Evolutionary conservation across 345 rosid species (phyloP).

Genomic region (Eutrema heterophyllum): DNA sequence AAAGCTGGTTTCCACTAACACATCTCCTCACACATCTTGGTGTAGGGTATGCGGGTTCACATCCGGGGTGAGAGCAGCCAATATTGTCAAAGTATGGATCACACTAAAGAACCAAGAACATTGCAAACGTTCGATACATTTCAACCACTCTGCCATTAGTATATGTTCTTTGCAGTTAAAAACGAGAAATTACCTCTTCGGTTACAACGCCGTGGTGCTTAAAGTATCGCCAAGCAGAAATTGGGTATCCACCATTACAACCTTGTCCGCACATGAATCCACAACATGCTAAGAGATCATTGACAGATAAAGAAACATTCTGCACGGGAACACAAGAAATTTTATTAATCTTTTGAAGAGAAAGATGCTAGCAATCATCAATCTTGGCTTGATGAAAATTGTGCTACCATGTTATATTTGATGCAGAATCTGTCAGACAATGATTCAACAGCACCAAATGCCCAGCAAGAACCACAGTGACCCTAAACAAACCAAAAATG

Average conservation of each 20-base stretch:
- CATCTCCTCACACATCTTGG: conserved; percentile 85
- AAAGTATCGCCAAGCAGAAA: conserved; percentile 80
- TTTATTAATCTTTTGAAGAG: background rate
- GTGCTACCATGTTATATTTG: conserved; percentile 63
- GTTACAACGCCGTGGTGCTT: conserved; percentile 76
- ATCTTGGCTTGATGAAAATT: background rate
- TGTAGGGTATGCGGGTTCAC: conserved; percentile 87
- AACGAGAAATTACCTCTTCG: conserved; percentile 58
- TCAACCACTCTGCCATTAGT: background rate
- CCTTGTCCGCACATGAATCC: conserved; percentile 88
- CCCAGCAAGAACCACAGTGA: conserved; percentile 99
- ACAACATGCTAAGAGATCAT: conserved; percentile 93
- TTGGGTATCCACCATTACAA: conserved; percentile 84
- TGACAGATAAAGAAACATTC: conserved; percentile 84
- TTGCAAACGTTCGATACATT: background rate
- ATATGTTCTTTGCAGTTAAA: background rate
- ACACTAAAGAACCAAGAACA: conserved; percentile 45
- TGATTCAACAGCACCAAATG: conserved; percentile 94
- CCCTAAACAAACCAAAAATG: conserved; percentile 51
- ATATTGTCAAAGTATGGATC: conserved; percentile 83
- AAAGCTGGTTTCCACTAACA: conserved; percentile 58
- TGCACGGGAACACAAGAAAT: conserved; percentile 28
- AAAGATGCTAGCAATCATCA: background rate
- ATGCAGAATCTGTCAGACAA: conserved; percentile 94
- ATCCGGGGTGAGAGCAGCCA: conserved; percentile 97